Conservation (phyloP, 1,139 yeast species). For the Meyerozyma elateridarum region DNA sequence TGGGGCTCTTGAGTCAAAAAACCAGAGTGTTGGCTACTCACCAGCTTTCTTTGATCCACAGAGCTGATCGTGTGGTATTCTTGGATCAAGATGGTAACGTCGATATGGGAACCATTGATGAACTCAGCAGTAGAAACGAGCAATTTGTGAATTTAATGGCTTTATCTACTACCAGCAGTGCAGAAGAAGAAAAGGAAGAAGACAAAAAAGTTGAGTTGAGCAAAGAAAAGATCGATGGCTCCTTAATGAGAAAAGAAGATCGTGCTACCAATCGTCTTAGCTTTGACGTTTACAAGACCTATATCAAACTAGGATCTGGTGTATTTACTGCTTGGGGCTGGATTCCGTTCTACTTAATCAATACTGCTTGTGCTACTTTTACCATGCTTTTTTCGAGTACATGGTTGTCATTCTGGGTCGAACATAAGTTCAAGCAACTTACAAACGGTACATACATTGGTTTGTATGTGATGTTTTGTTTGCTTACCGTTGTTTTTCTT, state of each 20-base stretch:
- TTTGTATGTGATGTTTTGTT: conserved; percentile 6
- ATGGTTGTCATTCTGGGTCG: conserved; percentile 8
- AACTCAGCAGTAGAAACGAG: conserved; percentile 21
- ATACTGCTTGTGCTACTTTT: conserved; percentile 1
- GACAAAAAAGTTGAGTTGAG: conserved; percentile 6
- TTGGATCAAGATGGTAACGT: conserved; percentile 32
- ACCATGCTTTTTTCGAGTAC: conserved; percentile 3
- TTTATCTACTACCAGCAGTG: conserved; percentile 11
- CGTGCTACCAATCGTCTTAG: conserved; percentile 33
- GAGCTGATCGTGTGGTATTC: conserved; percentile 30
- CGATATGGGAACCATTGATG: conserved; percentile 29
- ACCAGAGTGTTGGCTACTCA: conserved; percentile 37
- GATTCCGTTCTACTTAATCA: background rate
- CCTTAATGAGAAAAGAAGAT: conserved; percentile 2
- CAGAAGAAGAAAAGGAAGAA: conserved; percentile 11
- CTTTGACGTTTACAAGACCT: conserved; percentile 10
- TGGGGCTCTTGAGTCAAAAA: conserved; percentile 24
- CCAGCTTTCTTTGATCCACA: conserved; percentile 29
- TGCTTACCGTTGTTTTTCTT: conserved; percentile 1
- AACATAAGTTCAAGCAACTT: background rate
- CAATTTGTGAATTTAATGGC: conserved; percentile 27
- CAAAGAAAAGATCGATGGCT: conserved; percentile 6
- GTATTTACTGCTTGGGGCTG: background rate
- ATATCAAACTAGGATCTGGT: conserved; percentile 6
- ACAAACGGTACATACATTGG: conserved; percentile 5